A percentile compares a stretch with the other conserved stretches of the same genome.
Conservation (phyloP, 2,329 filamentous ascomycete species). For the Aspergillus quadricinctus region DNA sequence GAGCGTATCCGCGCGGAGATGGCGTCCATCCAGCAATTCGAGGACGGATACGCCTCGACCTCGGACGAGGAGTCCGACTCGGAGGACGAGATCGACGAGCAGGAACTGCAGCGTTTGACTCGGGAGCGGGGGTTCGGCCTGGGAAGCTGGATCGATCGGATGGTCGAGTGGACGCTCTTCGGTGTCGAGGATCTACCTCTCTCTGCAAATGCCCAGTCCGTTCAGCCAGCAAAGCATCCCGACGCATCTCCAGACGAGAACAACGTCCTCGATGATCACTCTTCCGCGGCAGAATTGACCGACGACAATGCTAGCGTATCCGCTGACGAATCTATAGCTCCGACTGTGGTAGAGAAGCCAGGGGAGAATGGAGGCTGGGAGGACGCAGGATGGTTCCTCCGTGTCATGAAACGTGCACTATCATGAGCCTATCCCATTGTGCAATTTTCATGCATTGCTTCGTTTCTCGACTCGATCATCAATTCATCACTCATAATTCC, state of each 20-base stretch:
- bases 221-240: not conserved
- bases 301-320: conserved; percentile 24
- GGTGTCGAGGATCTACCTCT: conserved; percentile 45
- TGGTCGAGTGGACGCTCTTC: conserved; percentile 57
- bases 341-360: conserved; percentile 28
- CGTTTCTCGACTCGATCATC: not conserved
- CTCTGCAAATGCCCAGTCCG: not conserved
- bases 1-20: conserved; percentile 38
- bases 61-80: conserved; percentile 16
- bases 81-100: conserved; percentile 45
- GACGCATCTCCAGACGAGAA: not conserved
- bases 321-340: conserved; percentile 26
- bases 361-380: conserved; percentile 49
- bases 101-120: conserved; percentile 50
- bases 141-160: conserved; percentile 53
- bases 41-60: conserved; percentile 13
- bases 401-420: conserved; percentile 44
- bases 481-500: too few species aligned
- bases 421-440: conserved; percentile 13
- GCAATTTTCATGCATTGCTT: not conserved
- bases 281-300: conserved; percentile 10
- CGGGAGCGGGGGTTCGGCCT: conserved; percentile 51
- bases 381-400: conserved; percentile 56
- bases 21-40: conserved; percentile 23
- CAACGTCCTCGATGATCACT: not conserved